A percentile compares a stretch with the other conserved stretches of the same genome.
Conservation (phyloP, 2,329 filamentous ascomycete species). For the Scedosporium dehoogii region DNA sequence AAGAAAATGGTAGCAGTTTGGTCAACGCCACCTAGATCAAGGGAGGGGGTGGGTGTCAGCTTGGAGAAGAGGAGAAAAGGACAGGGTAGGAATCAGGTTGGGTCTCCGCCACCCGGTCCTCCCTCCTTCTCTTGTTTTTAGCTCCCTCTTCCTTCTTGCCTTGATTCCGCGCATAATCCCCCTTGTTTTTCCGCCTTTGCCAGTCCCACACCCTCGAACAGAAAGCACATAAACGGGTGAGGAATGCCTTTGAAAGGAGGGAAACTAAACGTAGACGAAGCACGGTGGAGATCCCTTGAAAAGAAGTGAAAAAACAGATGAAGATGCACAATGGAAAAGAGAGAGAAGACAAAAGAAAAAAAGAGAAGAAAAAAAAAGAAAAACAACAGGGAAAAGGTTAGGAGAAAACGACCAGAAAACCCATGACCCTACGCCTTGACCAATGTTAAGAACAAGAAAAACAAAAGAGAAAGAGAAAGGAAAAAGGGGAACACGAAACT, state of each 20-base stretch:
- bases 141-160: neutral
- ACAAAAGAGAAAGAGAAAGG: neutral
- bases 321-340: neutral
- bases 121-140: neutral
- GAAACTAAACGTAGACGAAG: constrained; percentile 2
- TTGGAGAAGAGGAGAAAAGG: neutral
- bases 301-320: neutral
- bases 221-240: too few species aligned
- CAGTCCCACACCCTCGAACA: too few species aligned
- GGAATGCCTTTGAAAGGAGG: neutral
- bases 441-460: neutral
- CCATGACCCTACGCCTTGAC: neutral
- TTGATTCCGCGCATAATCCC: neutral
- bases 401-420: neutral
- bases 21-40: neutral
- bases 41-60: too few species aligned
- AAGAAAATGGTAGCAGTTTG: neutral
- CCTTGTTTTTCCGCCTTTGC: neutral
- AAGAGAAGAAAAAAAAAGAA: neutral
- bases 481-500: neutral
- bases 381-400: neutral
- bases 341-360: neutral
- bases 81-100: neutral
- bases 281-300: neutral
- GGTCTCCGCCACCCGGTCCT: neutral